phyloP scores from a whole-genome alignment of 1,284 basidiomycete genomes.

The Cryptococcus hybrid region DNA sequence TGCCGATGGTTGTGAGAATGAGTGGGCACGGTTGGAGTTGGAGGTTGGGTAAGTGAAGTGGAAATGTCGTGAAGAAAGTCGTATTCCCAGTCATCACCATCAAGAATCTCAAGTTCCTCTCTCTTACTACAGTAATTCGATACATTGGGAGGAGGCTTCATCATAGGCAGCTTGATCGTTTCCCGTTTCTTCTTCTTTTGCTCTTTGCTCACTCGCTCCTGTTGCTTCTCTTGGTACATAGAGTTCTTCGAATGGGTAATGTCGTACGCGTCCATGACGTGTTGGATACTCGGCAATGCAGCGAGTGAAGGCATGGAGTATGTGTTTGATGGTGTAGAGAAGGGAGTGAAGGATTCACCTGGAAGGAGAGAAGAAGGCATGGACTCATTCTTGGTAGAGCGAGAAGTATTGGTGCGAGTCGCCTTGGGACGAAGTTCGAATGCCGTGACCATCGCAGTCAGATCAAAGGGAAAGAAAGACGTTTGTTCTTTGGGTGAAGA shows the following conservation, averaged over 20 bases:
- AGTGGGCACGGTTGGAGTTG: background rate
- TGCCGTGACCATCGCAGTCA: background rate
- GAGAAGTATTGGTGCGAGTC: background rate
- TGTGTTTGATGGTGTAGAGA: too few relatives aligned
- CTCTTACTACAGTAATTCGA: background rate
- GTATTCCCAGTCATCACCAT: background rate
- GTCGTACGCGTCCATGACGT: conserved; percentile 1
- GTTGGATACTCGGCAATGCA: conserved; percentile 1
- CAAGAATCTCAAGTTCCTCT: background rate
- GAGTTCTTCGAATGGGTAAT: background rate
- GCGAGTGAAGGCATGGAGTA: background rate
- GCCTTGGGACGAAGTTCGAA: background rate
- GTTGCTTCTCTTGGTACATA: background rate
- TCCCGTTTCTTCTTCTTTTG: background rate
- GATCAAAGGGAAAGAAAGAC: conserved; percentile 7
- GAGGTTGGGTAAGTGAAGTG: background rate
- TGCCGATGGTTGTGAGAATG: background rate
- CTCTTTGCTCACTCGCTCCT: background rate
- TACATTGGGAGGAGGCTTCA: background rate
- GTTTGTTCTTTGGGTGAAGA: background rate
- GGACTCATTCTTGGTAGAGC: background rate
- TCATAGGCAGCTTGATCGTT: conserved; percentile 2
- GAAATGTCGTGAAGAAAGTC: background rate
- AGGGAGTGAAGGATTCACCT: too few relatives aligned
- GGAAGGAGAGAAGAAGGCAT: background rate